phyloP scores from a whole-genome alignment of 345 rosid genomes.

The Toxicodendron radicans region DNA sequence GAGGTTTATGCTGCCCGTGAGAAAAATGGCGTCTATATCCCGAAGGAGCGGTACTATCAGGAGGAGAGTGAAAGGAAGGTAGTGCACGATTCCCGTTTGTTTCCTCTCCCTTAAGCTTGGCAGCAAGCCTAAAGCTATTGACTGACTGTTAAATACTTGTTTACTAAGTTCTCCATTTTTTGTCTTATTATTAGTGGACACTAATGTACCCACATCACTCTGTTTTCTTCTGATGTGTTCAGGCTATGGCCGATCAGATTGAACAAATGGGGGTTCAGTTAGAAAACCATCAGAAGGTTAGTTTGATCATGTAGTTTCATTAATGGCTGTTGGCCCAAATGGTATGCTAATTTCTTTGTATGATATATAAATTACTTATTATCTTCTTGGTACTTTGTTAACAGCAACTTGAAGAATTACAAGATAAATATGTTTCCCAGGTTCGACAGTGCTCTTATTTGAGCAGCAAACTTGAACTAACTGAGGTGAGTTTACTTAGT shows the following conservation, averaged over 20 bases:
- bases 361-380: conserved; percentile 6
- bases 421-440: conserved; percentile 62
- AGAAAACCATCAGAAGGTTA: conserved; percentile 82
- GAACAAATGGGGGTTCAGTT: conserved; percentile 74
- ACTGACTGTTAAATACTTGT: not conserved
- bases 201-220: conserved; percentile 1
- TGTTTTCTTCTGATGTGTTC: conserved; percentile 13
- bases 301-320: conserved; percentile 17
- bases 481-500: conserved; percentile 55
- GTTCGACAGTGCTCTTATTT: conserved; percentile 71
- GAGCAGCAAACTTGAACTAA: conserved; percentile 63
- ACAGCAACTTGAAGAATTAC: conserved; percentile 87
- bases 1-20: conserved; percentile 99
- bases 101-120: not conserved
- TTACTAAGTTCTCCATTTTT: not conserved
- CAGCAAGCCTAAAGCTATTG: not conserved
- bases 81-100: conserved; percentile 5
- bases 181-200: not conserved
- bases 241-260: conserved; percentile 95
- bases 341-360: not conserved
- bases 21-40: conserved; percentile 95
- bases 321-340: not conserved
- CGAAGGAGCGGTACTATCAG: conserved; percentile 91
- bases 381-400: conserved; percentile 14
- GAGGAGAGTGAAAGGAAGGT: conserved; percentile 99